Conservation (phyloP, 2,329 filamentous ascomycete genomes). For the Trichoderma semiorbis region DNA sequence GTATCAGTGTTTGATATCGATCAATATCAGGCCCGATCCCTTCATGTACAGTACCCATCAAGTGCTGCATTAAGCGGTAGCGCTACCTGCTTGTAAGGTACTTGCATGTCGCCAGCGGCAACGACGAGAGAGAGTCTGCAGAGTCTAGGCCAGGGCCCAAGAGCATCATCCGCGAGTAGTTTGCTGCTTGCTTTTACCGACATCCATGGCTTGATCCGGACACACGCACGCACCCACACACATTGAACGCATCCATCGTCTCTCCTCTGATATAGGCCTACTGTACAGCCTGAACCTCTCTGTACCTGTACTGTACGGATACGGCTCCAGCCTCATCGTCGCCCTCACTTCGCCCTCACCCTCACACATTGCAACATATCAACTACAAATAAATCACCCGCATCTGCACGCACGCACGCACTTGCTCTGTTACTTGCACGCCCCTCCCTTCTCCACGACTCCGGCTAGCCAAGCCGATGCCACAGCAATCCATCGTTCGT, state of each 20-base stretch:
- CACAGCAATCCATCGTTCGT: conserved; percentile 15
- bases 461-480: conserved; percentile 15
- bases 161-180: neutral
- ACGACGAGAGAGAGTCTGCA: neutral
- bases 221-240: conserved; percentile 1
- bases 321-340: neutral
- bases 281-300: neutral
- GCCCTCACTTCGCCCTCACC: neutral
- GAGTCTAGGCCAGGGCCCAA: neutral
- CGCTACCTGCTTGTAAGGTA: neutral
- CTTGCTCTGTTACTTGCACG: neutral
- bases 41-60: neutral
- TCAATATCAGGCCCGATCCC: neutral
- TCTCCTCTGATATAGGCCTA: neutral
- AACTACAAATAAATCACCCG: neutral
- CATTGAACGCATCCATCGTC: neutral
- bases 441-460: conserved; percentile 16
- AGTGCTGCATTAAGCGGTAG: neutral
- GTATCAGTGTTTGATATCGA: neutral
- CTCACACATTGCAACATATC: neutral
- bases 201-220: neutral
- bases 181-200: neutral
- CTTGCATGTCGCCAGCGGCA: neutral
- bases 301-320: neutral
- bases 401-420: conserved; percentile 1